phyloP scores from a whole-genome alignment of 495 filamentous ascomycete genomes.

The Penicillium malachiteum region DNA sequence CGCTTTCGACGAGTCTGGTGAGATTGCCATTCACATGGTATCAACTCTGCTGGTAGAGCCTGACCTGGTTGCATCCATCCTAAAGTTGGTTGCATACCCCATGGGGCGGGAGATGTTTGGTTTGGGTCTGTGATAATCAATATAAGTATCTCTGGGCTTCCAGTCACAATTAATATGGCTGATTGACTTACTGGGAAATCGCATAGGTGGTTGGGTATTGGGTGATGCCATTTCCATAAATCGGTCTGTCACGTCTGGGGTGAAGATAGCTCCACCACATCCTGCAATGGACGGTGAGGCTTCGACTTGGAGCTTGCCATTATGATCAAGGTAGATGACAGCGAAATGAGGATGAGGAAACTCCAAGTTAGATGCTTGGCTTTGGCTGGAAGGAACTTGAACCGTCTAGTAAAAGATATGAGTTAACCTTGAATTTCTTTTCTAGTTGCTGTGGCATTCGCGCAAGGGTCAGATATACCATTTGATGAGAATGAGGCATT shows the following conservation, averaged over 20 bases:
- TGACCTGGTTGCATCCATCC: conserved; percentile 22
- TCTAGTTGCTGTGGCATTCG: background rate
- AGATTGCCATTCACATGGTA: conserved; percentile 41
- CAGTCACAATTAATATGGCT: too few species aligned
- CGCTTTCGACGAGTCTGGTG: conserved; percentile 31
- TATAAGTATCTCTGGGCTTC: too few species aligned
- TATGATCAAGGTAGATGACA: conserved; percentile 40
- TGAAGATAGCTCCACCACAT: conserved; percentile 39
- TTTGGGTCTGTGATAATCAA: conserved; percentile 2
- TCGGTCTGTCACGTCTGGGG: conserved; percentile 36
- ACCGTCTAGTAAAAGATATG: background rate
- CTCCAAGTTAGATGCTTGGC: conserved; percentile 16
- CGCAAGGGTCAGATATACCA: conserved; percentile 14
- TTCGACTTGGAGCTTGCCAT: conserved; percentile 34
- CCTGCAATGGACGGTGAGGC: conserved; percentile 38
- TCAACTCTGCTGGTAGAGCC: conserved; percentile 24
- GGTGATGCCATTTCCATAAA: conserved; percentile 34
- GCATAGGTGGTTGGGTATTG: conserved; percentile 17
- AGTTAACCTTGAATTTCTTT: background rate
- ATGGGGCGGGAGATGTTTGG: conserved; percentile 16
- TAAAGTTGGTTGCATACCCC: conserved; percentile 20
- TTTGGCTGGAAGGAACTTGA: background rate
- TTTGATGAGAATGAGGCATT: conserved; percentile 11
- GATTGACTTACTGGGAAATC: background rate
- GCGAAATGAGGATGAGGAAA: conserved; percentile 40